Evolutionary conservation across 257 asterid genomes (phyloP), one percentile per base, ranked within the genome.

Genomic region (Leonotis leonurus): DNA sequence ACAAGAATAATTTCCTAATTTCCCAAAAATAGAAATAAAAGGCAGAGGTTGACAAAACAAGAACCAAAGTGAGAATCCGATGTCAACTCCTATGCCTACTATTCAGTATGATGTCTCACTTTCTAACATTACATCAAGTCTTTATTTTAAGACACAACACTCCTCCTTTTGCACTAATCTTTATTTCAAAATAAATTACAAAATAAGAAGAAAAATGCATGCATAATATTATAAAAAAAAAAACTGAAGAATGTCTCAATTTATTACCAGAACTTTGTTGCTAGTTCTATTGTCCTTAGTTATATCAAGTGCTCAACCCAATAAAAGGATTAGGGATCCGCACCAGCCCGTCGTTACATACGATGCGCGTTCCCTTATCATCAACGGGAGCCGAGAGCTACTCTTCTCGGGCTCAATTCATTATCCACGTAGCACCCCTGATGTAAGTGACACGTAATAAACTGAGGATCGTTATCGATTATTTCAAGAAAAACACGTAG

Each of bases 391-490:
- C 10, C 61, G 96, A 56, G 92, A 88, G 30, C 64, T 91, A 1
- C 73, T 91, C 6, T 91, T 91, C 71, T 88, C 98, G 8, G 98
- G 98, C 26, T 91, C 98, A 1, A 74, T 91, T 4, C 98, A 91
- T 73, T 91, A 91, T 52, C 83, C 98, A 0, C 94, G 98, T 1
- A 81, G 90, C 65, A 84, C 98, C 16, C 89, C 90, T 0, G 86
- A 77, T 76, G 96, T 87, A 74, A 36, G 59, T 7, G 6, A 10
- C 8, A 7, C 7, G 35, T 30, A 3, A 18, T 4, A 14, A 43
- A 40, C 11, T 9, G 5, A 32, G 25, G 32, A 25, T 12, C 20
- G 4, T n/a, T 1, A 40, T 1, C 16, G 18, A 22, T 58, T 8
- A 5, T 6, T 25, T 6, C 1, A 7, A 41, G 7, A 2, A 30